Evolutionary conservation across 2,329 filamentous ascomycete species (phyloP), one percentile per base, ranked within the genome.

Genomic region (Aspergillus aculeatinus): DNA sequence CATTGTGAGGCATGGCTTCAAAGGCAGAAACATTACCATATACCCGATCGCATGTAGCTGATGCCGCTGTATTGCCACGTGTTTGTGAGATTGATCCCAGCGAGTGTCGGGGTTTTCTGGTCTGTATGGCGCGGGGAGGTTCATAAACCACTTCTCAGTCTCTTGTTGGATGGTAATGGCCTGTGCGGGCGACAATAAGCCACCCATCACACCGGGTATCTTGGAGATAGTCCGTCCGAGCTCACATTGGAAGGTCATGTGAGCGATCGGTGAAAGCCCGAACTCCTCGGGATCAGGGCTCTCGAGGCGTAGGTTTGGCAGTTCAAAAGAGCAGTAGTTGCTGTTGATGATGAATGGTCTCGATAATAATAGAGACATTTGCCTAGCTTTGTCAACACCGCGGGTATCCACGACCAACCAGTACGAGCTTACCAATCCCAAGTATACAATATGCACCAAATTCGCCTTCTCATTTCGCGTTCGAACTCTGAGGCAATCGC

Each of bases 1-100:
- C 48, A 73, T 76, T 2, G 77, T 77, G n/a, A 85, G 74, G 62
- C 76, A 82, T 1, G 74, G 67, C 58, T 82, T 79, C 11, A 83
- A 67, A 9, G 81, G 79, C 49, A 80, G 72, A 1, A 84, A 70
- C 56, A 79, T 75, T 60, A 80, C 79, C 57, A 81, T 76, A 51
- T 79, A 77, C 10, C 76, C 73, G 60, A 80, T 77, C 16, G 74
- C 78, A 51, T 81, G 78, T 3, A 84, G 63, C 58, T 81, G 77
- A 50, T 74, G 72, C 7, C 82, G 78, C 54, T 84, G 82, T 33
- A 80, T 71, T 2, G 76, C 68, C 19, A 82, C 76, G 68, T 81
- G 82, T 0, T 74, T 73, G 59, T 79, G 71, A 4, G 69, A 63
- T 4, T 66, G 62, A 59, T 84, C 82, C 48, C 77, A 70, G 1